phyloP scores from a whole-genome alignment of 257 asterid species.

The Eustoma russellianum region DNA sequence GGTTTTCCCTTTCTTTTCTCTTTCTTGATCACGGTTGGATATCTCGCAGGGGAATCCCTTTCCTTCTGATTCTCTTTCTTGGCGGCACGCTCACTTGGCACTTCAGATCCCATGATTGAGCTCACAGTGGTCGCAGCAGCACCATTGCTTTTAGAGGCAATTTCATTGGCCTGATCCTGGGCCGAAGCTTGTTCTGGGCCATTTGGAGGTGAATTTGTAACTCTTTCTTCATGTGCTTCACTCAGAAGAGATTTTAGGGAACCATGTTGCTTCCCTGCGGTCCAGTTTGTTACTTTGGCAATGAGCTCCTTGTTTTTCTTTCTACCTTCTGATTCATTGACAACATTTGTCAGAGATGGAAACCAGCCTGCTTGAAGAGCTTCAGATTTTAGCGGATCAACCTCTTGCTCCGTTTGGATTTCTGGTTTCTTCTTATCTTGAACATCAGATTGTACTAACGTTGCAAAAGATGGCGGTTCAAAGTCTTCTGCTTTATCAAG shows the following conservation, averaged over 20 bases:
- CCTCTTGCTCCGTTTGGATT: constrained; percentile 30
- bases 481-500: constrained; percentile 36
- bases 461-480: constrained; percentile 75
- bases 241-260: constrained; percentile 51
- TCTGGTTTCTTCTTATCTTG: constrained; percentile 30
- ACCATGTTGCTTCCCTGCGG: constrained; percentile 51
- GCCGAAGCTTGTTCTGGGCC: constrained; percentile 30
- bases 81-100: constrained; percentile 19
- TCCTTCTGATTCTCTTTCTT: constrained; percentile 51
- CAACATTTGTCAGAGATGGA: constrained; percentile 59
- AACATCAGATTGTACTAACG: constrained; percentile 45
- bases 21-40: constrained; percentile 68
- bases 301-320: constrained; percentile 79
- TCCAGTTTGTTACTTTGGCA: constrained; percentile 74
- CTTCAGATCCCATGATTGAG: constrained; percentile 25
- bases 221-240: constrained; percentile 31
- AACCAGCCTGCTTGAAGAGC: constrained; percentile 61
- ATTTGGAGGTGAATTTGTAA: constrained; percentile 29
- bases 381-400: constrained; percentile 39
- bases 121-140: constrained; percentile 25
- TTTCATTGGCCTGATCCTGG: constrained; percentile 28
- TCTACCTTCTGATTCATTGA: constrained; percentile 70
- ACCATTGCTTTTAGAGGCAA: constrained; percentile 26
- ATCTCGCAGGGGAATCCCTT: constrained; percentile 90
- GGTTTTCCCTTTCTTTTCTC: constrained; percentile 66